Evolutionary conservation across 108 stramenopile genomes (phyloP), one percentile per base, ranked within the genome.

Genomic region (Cyclotella baltica): DNA sequence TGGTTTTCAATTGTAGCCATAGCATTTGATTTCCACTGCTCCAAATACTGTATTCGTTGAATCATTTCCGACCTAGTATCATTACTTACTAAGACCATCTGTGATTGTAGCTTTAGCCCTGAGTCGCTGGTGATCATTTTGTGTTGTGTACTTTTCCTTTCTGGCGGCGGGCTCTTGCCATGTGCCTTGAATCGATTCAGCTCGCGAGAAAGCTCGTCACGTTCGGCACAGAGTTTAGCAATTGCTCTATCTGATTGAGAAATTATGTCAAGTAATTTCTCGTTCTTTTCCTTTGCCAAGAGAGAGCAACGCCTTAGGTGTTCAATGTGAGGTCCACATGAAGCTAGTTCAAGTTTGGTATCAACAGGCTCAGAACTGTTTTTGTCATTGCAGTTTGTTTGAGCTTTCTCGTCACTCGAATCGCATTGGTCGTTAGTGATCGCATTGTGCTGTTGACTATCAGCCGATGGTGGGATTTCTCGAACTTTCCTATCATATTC

Each of bases 1-100:
- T 72, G 72, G 19, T 16, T 62, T 30, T 72, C 72, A 40, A 72
- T 72, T 22, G 37, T 51, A 2, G 16, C 22, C 35, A 57, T 70
- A 8, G 70, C 70, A 57, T 70, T 28, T 40, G 18, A 27, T 19
- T 58, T 56, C 53, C 56, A 70, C 3, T 56, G 0, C 37, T 70
- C 70, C 15, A 70, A 38, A 33, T 57, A 70, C 23, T 58, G 1
- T 25, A 70, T 46, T 23, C 70, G 33, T 0, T 58, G 15, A 30
- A 43, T 57, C 55, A 57, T 31, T 73, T 50, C 57, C 22, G 59
- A 51, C 25, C 53, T 50, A 22, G 19, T 4, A 0, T 30, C n/a
- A 34, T 75, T 33, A 11, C 4, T 19, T n/a, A 20, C 51, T 20
- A 52, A 4, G 16, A 16, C 57, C 30, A 6, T 6, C 30, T 58